Conservation (phyloP, 805 yeast species). For the Pichia paraexigua region DNA sequence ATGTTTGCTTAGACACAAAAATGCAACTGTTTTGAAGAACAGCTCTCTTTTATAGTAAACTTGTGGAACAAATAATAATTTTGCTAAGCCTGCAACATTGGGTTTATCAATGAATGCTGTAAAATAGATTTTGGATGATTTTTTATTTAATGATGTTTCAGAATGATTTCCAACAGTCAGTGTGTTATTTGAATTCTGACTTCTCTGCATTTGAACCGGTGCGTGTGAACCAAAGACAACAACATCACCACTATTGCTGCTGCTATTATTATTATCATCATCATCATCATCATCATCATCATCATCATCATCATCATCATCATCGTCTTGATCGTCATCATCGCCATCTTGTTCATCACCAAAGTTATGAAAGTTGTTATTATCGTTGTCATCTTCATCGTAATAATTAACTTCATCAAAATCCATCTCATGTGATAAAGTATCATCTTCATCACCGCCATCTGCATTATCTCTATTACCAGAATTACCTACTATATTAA, state of each 20-base stretch:
- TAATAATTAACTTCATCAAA: constrained; percentile 19
- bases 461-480: constrained; percentile 11
- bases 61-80: constrained; percentile 68
- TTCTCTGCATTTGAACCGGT: constrained; percentile 5
- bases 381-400: constrained; percentile 17
- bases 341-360: constrained; percentile 7
- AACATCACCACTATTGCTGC: constrained; percentile 13
- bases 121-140: constrained; percentile 34
- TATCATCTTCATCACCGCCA: constrained; percentile 7
- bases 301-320: constrained; percentile 12
- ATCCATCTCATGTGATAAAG: constrained; percentile 16
- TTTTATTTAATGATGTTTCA: constrained; percentile 14
- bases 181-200: neutral
- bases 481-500: constrained; percentile 25
- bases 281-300: constrained; percentile 12
- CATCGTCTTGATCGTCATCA: constrained; percentile 1
- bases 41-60: constrained; percentile 52
- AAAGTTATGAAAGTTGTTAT: neutral
- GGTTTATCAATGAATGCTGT: constrained; percentile 66
- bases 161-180: neutral
- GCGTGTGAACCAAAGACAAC: neutral
- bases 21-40: constrained; percentile 57
- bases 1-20: constrained; percentile 68
- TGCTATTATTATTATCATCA: constrained; percentile 17
- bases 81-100: constrained; percentile 66